These are phyloP conservation scores for Veloboletus limbatus DNA, from an alignment of 1,284 basidiomycete genomes.

Conservation along the genomic window DNA sequence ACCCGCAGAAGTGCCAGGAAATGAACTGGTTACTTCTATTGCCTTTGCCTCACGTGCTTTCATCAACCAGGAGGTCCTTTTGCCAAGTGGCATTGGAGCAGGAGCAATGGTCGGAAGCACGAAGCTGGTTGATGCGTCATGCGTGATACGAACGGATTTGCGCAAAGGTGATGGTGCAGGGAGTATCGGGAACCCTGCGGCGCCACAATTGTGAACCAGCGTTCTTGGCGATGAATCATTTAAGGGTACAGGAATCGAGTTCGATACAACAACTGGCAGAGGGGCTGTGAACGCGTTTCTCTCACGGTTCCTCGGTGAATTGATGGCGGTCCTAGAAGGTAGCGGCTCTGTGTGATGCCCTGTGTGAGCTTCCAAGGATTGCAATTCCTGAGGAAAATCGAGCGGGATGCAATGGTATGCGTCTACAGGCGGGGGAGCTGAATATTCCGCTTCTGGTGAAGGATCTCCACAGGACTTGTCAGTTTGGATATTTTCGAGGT, in stretches of 20 bases:
- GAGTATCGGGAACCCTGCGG: constrained; percentile 50
- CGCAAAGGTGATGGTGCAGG: constrained; percentile 65
- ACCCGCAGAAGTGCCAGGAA: constrained; percentile 29
- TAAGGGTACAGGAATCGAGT: constrained; percentile 26
- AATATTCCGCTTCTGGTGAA: background rate
- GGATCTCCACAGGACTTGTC: background rate
- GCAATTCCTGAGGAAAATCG: constrained; percentile 28
- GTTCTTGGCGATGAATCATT: constrained; percentile 29
- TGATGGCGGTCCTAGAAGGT: constrained; percentile 10
- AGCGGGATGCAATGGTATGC: constrained; percentile 41
- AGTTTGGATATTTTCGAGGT: background rate
- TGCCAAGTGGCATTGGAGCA: constrained; percentile 43
- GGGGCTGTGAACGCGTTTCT: constrained; percentile 29
- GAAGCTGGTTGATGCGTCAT: constrained; percentile 43
- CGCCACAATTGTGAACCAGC: constrained; percentile 35
- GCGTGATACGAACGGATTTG: constrained; percentile 56
- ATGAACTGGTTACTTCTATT: constrained; percentile 51
- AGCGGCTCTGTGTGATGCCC: constrained; percentile 21
- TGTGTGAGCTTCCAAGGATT: constrained; percentile 5
- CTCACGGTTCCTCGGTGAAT: constrained; percentile 15
- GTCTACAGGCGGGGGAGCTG: constrained; percentile 27
- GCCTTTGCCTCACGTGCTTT: constrained; percentile 75
- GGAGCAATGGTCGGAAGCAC: constrained; percentile 41
- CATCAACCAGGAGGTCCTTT: constrained; percentile 75
- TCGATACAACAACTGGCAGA: constrained; percentile 29